phyloP scores from a whole-genome alignment of 139 green algal genomes.

The Chlorella ohadii region DNA sequence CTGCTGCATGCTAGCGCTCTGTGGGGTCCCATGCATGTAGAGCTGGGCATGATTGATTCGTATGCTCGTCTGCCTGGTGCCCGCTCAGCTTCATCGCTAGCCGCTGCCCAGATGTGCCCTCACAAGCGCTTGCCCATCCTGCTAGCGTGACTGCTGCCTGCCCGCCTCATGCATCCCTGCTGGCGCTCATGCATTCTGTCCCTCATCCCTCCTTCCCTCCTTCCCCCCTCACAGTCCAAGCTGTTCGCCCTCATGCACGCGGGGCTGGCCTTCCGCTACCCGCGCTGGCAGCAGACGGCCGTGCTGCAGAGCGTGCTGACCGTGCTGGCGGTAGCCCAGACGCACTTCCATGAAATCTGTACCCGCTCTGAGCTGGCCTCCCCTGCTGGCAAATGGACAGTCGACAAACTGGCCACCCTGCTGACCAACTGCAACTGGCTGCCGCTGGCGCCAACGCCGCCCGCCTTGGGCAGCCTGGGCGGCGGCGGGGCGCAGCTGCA shows the following conservation, averaged over 20 bases:
- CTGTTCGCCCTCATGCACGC: slow-evolving; percentile 18
- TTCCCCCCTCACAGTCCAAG: not conserved
- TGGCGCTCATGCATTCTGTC: too few relatives aligned
- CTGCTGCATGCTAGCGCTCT: slow-evolving; percentile 1
- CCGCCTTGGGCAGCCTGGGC: not conserved
- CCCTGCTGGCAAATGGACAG: too few relatives aligned
- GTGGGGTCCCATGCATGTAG: too few relatives aligned
- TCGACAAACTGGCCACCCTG: not conserved
- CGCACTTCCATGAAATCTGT: not conserved
- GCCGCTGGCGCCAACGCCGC: not conserved
- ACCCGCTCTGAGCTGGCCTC: not conserved
- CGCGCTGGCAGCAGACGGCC: slow-evolving; percentile 20
- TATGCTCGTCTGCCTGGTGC: too few relatives aligned
- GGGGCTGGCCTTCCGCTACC: slow-evolving; percentile 22
- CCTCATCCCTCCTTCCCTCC: too few relatives aligned
- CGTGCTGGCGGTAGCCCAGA: not conserved
- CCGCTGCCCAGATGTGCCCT: too few relatives aligned
- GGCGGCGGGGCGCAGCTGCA: not conserved
- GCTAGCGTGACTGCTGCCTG: too few relatives aligned
- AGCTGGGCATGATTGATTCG: too few relatives aligned
- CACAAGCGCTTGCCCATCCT: too few relatives aligned
- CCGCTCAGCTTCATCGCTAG: too few relatives aligned
- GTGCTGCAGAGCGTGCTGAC: not conserved
- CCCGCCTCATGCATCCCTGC: too few relatives aligned
- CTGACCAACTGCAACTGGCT: not conserved